phyloP scores from a whole-genome alignment of 768 basidiomycete genomes.

The Auricularia auricula-judae region DNA sequence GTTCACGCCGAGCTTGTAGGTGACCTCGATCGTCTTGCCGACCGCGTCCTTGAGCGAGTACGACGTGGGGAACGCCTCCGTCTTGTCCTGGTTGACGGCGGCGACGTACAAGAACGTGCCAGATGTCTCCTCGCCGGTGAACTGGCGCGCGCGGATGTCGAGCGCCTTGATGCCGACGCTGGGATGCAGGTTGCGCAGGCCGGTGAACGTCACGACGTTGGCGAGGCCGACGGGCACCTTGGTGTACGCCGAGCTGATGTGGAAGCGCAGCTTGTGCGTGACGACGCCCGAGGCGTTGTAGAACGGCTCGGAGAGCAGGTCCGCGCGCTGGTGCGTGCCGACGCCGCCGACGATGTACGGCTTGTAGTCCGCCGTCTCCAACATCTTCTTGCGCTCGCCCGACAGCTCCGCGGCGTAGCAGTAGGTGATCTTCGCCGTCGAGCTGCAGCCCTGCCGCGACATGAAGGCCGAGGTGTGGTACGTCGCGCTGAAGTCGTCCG shows the following conservation, averaged over 20 bases:
- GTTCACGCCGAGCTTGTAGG: neutral
- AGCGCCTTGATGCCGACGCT: neutral
- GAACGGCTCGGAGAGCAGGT: neutral
- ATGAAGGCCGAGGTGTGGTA: neutral
- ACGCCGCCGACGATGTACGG: neutral
- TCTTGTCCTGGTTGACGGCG: neutral
- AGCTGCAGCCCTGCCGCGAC: neutral
- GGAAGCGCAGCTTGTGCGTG: slow-evolving; percentile 1
- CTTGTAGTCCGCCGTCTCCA: neutral
- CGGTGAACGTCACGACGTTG: neutral
- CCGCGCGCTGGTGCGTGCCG: neutral
- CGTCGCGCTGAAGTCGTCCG: neutral
- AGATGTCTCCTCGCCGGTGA: neutral
- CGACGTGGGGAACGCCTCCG: neutral
- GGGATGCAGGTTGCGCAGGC: neutral
- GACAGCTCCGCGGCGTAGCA: neutral
- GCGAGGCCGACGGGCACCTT: neutral
- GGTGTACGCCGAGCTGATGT: neutral
- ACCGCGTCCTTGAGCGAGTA: neutral
- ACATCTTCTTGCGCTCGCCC: neutral
- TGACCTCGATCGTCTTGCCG: slow-evolving; percentile 1
- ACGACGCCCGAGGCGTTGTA: neutral
- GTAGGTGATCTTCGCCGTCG: neutral
- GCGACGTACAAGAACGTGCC: neutral
- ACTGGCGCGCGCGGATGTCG: neutral